Percentiles rank a stretch among this genome's conserved stretches.
Evolutionary conservation across 139 green algal genomes (phyloP).

Genomic region (Nannochloris sp.): DNA sequence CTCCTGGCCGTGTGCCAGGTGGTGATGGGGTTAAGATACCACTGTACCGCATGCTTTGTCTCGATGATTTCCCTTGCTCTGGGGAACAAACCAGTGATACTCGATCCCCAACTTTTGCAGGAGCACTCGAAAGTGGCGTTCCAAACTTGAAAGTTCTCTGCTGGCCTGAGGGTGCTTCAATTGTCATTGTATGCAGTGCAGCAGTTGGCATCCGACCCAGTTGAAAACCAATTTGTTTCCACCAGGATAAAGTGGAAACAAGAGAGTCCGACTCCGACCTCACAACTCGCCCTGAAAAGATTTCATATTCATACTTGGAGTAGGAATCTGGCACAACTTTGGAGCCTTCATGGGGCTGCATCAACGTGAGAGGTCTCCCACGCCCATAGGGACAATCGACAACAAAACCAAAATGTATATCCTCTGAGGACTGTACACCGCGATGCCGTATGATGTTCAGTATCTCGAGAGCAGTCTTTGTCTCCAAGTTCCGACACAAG

Average conservation of each 20-base stretch:
- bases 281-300: conserved; percentile 62
- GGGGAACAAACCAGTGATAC: conserved; percentile 70
- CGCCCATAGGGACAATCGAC: conserved; percentile 52
- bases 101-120: conserved; percentile 58
- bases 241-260: neutral
- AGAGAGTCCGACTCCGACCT: conserved; percentile 40
- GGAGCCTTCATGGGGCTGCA: conserved; percentile 76
- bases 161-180: conserved; percentile 54
- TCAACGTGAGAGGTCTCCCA: conserved; percentile 60
- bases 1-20: conserved; percentile 57
- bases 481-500: conserved; percentile 53
- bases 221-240: conserved; percentile 18
- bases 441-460: conserved; percentile 44
- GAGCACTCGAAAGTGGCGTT: conserved; percentile 65
- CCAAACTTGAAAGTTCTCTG: conserved; percentile 64
- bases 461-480: conserved; percentile 58
- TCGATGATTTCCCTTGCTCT: conserved; percentile 11
- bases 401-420: conserved; percentile 65
- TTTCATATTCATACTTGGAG: conserved; percentile 72
- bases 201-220: neutral
- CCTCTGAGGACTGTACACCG: conserved; percentile 42
- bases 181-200: conserved; percentile 71
- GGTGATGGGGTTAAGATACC: conserved; percentile 44
- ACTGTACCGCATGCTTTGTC: conserved; percentile 1
- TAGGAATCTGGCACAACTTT: conserved; percentile 59